Base-by-base conservation (phyloP, 805 yeast species). In the Pichia nakasei region DNA sequence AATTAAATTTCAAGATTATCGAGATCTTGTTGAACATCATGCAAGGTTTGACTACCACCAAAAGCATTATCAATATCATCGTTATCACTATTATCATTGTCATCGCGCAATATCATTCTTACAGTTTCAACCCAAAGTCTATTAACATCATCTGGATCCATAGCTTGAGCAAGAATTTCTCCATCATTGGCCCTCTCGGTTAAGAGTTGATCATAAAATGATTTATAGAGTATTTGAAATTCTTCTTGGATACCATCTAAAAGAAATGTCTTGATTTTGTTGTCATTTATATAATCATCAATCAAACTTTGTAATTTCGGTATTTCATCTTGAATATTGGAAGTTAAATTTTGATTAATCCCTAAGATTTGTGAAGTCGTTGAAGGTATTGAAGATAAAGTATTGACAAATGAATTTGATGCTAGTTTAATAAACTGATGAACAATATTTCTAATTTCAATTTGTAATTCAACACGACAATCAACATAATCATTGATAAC, bases 401-500 rank as follows among this genome's bases (percentile, higher is more conserved):
- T 21, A 9, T 34, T n/a, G 73, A 63, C 65, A 31, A 85, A 69
- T 13, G 63, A 60, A 15, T 60, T 55, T 2, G 76, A 70, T 1
- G 82, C 76, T 13, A 70, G 73, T 39, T 78, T 75, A 3, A 89
- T 81, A 51, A 85, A 79, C 19, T 72, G 76, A 51, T 78, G 82
- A 22, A 88, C 85, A 3, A 80, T 67, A 48, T 76, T 78, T 50
- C 89, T 74, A 50, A 89, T 68, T 50, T 83, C 88, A 21, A 76
- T 67, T 52, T 83, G 85, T 35, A 89, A 67, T 58, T 89, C 97
- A 37, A 62, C 61, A 45, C 70, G 68, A 43, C 79, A 93, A 63
- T 89, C 96, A 38, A 81, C 75, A 84, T 82, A 82, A 57, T 85
- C 82, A 53, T 78, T 81, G 13, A 85, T 82, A 13, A 87, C 86